Conservation (phyloP, 352 stramenopile species). For the Albugo laibachii region DNA sequence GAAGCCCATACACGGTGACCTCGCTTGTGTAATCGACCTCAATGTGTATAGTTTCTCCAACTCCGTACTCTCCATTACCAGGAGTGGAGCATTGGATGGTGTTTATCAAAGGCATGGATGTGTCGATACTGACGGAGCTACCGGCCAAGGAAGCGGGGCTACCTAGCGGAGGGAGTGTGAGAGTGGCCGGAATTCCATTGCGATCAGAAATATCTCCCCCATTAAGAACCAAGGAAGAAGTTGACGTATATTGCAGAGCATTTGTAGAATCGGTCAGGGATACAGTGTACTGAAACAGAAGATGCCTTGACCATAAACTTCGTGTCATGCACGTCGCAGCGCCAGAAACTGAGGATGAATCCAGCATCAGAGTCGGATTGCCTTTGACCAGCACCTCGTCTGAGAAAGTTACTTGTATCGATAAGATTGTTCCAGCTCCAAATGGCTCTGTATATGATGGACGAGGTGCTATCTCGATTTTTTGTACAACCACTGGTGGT, state of each 20-base stretch:
- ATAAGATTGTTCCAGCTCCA: slow-evolving; percentile 35
- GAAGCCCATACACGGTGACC: slow-evolving; percentile 41
- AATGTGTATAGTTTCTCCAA: slow-evolving; percentile 36
- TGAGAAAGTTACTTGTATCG: slow-evolving; percentile 51
- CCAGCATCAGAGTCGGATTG: slow-evolving; percentile 26
- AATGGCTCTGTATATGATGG: slow-evolving; percentile 26
- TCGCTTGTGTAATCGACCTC: slow-evolving; percentile 32
- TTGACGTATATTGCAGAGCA: slow-evolving; percentile 48
- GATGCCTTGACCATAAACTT: slow-evolving; percentile 26
- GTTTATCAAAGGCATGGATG: slow-evolving; percentile 32
- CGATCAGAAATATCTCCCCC: slow-evolving; percentile 42
- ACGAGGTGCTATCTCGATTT: too few species aligned
- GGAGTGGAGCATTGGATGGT: slow-evolving; percentile 24
- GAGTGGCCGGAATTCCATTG: slow-evolving; percentile 26
- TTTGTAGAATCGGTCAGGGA: slow-evolving; percentile 20
- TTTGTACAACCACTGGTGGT: slow-evolving; percentile 1
- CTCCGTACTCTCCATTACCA: slow-evolving; percentile 47
- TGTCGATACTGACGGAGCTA: slow-evolving; percentile 44
- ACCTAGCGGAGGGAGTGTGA: slow-evolving; percentile 28
- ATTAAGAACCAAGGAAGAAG: slow-evolving; percentile 22
- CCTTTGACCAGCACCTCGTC: slow-evolving; percentile 49
- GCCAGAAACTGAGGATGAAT: slow-evolving; percentile 19
- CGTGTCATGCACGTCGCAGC: slow-evolving; percentile 30
- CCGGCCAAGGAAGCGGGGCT: slow-evolving; percentile 21
- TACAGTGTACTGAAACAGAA: slow-evolving; percentile 57